A percentile compares a stretch with the other conserved stretches of the same genome.
phyloP scores from a whole-genome alignment of 2,329 filamentous ascomycete genomes.

The Chalara sp. region DNA sequence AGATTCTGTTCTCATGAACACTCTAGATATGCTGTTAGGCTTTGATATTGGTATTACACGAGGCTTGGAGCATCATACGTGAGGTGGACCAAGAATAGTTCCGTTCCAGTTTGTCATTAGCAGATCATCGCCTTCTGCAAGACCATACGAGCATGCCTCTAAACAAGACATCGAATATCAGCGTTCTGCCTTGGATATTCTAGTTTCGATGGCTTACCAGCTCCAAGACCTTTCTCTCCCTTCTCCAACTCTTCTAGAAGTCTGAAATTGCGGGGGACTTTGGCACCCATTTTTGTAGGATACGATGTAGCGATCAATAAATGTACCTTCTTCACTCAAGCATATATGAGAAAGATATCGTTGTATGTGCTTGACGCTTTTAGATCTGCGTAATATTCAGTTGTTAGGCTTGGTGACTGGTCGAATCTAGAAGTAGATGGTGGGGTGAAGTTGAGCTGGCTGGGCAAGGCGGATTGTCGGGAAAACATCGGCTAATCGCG shows the following conservation, averaged over 20 bases:
- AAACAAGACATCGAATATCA: constrained; percentile 2
- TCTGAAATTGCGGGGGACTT: constrained; percentile 92
- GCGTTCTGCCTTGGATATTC: no score
- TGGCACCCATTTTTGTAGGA: constrained; percentile 40
- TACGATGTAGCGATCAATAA: not conserved
- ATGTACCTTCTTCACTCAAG: no score
- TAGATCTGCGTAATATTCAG: not conserved
- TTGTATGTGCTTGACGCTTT: no score
- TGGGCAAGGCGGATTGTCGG: constrained; percentile 1
- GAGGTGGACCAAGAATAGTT: constrained; percentile 92
- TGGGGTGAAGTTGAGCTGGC: not conserved
- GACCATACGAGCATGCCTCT: constrained; percentile 96
- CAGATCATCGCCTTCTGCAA: constrained; percentile 89
- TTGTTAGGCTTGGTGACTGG: not conserved
- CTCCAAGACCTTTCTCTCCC: constrained; percentile 93
- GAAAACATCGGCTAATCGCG: constrained; percentile 10
- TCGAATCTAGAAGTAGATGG: not conserved
- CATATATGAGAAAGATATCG: no score
- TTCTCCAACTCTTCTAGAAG: constrained; percentile 97
- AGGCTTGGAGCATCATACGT: constrained; percentile 54
- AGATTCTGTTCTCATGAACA: constrained; percentile 97
- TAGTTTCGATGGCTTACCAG: constrained; percentile 48
- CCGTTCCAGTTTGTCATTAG: constrained; percentile 99
- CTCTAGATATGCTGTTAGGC: constrained; percentile 46
- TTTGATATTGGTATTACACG: not conserved